Base-by-base conservation (phyloP, 768 basidiomycete genomes). In the Tulasnella sp. region DNA sequence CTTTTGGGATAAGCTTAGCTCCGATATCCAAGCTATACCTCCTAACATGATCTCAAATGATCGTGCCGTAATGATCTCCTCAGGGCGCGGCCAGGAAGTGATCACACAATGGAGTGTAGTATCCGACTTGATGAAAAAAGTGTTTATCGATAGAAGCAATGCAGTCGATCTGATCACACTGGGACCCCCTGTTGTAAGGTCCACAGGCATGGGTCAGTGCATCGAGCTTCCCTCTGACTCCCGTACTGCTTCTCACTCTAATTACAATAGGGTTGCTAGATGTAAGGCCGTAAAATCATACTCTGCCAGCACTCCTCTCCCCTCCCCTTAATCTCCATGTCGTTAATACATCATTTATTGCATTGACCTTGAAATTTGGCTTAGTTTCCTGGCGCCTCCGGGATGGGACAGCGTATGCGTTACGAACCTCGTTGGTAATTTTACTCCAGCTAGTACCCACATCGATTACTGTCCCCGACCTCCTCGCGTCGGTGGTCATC, bases 131-230 rank as follows among this genome's bases (percentile, higher is more conserved):
- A 28, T 64, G 3, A 6, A 9, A 28, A 64, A 28, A 31, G 5
- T 31, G 6, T 14, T 24, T 24, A 64, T 31, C 60, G 31, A n/a
- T 64, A n/a, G 60, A 64, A 8, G n/a, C 24, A 69, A 20, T 16
- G 64, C 64, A 18, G 64, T 14, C 18, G 18, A 16, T 22, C 64
- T 34, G 7, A 18, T 69, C 34, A 14, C 4, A 34, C 6, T 9
- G 12, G 64, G 31, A 20, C 64, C 64, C 9, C 64, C 64, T 37
- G 12, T 9, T 34, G 34, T 69, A 28, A 37, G 11, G 31, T 69
- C 64, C 5, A 69, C 64, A n/a, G 31, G 64, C 64, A 69, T 37
- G 34, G 64, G 64, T 69, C 64, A 69, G 64, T 69, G 12, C 64
- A 22, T 34, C 18, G 64, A 28, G 12, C 6, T 69, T 14, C 34